Conservation (phyloP, 202 grass and related monocot genomes). For the Panicum hallii region DNA sequence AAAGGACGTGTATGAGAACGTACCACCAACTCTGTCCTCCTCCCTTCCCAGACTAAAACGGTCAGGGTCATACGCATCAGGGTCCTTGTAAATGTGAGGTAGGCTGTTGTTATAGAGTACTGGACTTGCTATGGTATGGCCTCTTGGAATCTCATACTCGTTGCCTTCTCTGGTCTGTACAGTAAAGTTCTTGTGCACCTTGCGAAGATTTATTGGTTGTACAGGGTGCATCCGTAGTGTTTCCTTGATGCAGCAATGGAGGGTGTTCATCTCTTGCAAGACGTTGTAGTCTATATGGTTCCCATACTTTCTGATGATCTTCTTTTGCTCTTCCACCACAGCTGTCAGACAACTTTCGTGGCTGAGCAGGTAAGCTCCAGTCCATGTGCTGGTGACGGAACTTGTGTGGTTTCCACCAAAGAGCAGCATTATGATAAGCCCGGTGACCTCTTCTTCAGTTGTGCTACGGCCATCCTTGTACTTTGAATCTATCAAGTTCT, state of each 20-base stretch:
- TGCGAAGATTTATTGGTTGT: slow-evolving; percentile 1
- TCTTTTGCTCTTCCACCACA: background rate
- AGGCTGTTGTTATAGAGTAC: slow-evolving; percentile 21
- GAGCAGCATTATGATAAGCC: background rate
- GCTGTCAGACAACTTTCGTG: background rate
- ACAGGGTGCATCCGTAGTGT: slow-evolving; percentile 42
- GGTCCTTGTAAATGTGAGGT: slow-evolving; percentile 45
- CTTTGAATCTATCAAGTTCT: background rate
- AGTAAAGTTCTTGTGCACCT: slow-evolving; percentile 26
- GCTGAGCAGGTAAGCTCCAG: background rate
- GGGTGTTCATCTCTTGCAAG: slow-evolving; percentile 48
- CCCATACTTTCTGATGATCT: slow-evolving; percentile 26
- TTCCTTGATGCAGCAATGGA: slow-evolving; percentile 60
- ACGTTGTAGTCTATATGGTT: slow-evolving; percentile 37
- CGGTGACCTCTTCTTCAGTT: background rate
- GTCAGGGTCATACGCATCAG: slow-evolving; percentile 43
- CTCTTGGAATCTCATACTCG: slow-evolving; percentile 47
- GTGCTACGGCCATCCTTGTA: background rate
- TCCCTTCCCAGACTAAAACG: background rate
- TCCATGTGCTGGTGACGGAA: background rate
- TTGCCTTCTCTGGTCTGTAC: slow-evolving; percentile 47
- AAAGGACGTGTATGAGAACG: slow-evolving; percentile 48
- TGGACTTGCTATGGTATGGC: slow-evolving; percentile 46
- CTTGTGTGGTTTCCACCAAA: slow-evolving; percentile 44
- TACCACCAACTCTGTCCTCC: slow-evolving; percentile 46